Conservation (phyloP, 1,139 yeast genomes). For the Magnusiomyces paraingens region DNA sequence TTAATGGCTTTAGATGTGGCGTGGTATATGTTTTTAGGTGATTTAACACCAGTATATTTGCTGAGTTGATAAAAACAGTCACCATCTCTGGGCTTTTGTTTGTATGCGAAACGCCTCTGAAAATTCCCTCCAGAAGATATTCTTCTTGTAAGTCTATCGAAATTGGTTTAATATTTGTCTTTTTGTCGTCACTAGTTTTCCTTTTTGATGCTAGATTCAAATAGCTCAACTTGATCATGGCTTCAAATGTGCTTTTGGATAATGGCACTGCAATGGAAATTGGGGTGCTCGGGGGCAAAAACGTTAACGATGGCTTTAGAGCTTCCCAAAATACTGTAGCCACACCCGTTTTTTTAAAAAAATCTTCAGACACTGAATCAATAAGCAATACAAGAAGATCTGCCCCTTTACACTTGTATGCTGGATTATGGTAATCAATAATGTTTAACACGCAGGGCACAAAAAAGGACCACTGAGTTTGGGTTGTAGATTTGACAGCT, state of each 20-base stretch:
- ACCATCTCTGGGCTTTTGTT: constrained; percentile 7
- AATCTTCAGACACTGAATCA: constrained; percentile 22
- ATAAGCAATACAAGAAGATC: constrained; percentile 31
- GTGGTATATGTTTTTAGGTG: constrained; percentile 20
- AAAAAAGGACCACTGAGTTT: constrained; percentile 40
- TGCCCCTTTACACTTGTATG: constrained; percentile 42
- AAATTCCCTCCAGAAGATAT: constrained; percentile 12
- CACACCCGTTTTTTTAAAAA: constrained; percentile 39
- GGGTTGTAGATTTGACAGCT: constrained; percentile 20
- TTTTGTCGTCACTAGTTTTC: neutral
- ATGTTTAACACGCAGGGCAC: constrained; percentile 46
- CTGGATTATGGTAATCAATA: constrained; percentile 46
- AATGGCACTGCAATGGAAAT: constrained; percentile 22
- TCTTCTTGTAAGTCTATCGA: constrained; percentile 6
- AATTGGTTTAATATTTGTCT: neutral
- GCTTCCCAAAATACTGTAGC: constrained; percentile 40
- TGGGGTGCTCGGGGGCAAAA: constrained; percentile 44
- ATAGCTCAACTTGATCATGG: constrained; percentile 22
- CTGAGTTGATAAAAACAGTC: constrained; percentile 6
- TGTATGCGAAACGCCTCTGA: constrained; percentile 23
- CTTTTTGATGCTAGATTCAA: constrained; percentile 12
- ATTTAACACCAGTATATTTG: constrained; percentile 8
- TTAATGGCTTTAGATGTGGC: constrained; percentile 26
- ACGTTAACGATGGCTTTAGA: constrained; percentile 38
- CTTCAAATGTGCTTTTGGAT: constrained; percentile 21